Evolutionary conservation across 2,329 filamentous ascomycete species (phyloP).

Genomic region (Claviceps digitariae): DNA sequence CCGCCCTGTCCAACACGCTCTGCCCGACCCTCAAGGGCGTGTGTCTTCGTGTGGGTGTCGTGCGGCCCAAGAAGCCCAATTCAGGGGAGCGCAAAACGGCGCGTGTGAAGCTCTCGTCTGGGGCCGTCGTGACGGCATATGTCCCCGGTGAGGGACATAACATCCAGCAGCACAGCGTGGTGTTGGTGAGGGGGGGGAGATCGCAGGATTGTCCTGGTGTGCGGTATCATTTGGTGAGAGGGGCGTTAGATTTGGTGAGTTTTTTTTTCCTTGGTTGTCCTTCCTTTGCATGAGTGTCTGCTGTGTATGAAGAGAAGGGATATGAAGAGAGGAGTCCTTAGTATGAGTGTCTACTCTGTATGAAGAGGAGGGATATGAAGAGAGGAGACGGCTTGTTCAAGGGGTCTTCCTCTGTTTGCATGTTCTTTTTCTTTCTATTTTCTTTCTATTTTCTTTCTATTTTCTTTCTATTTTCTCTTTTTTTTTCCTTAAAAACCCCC

Average conservation of each 20-base stretch:
- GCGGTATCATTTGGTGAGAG: slow-evolving; percentile 84
- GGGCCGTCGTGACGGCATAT: slow-evolving; percentile 79
- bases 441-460: neutral
- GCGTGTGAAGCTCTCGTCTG: slow-evolving; percentile 76
- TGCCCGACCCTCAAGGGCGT: slow-evolving; percentile 88
- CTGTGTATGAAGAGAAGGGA: too few species aligned
- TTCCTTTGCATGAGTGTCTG: too few species aligned
- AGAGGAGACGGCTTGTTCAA: too few species aligned
- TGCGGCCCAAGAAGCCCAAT: slow-evolving; percentile 97
- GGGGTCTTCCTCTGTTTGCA: neutral
- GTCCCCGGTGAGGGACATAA: slow-evolving; percentile 98
- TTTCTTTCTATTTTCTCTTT: neutral
- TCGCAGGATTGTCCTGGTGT: slow-evolving; percentile 98
- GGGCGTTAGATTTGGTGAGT: slow-evolving; percentile 83
- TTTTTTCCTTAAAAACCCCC: neutral
- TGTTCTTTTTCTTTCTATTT: too few species aligned
- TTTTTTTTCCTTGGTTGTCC: slow-evolving; percentile 10
- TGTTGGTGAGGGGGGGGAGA: slow-evolving; percentile 84
- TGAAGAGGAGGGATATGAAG: too few species aligned
- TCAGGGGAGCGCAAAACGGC: slow-evolving; percentile 94
- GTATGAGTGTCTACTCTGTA: too few species aligned
- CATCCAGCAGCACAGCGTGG: slow-evolving; percentile 96
- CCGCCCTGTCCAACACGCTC: slow-evolving; percentile 55
- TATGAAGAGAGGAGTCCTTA: too few species aligned
- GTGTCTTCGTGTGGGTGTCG: slow-evolving; percentile 84